Evolutionary conservation across 2,329 filamentous ascomycete species (phyloP), one percentile per base, ranked within the genome.

Genomic region (Canariomyces notabilis): DNA sequence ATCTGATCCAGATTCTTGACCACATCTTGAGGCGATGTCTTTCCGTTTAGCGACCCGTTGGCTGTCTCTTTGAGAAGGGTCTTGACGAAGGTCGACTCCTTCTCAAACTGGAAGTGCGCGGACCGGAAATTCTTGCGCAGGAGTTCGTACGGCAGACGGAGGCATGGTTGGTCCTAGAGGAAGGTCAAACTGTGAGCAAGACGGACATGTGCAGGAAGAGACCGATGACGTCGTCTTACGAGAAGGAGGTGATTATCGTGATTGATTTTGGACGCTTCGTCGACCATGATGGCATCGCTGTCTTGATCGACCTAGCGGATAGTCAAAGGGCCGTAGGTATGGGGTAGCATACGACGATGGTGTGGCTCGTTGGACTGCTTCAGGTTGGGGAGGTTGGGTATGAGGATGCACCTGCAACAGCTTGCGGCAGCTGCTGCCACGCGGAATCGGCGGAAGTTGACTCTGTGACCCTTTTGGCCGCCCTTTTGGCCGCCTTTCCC

Each of bases 111-210:
- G 61, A 85, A 82, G 64, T 89, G 87, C 35, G 86, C 86, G 3
- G 84, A 82, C 60, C 95, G 93, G 70, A 97, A 94, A 70, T 95
- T 97, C 65, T 93, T 91, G 46, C 89, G 85, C 18, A 94, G 83
- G 47, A 96, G 85, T 64, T 97, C 93, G 67, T 91, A 85, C 15
- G 93, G 93, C 18, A 97, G 81, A 26, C 90, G 89, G 56, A 98
- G 82, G 55, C 97, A 85, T 4, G 91, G 86, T 77, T 97, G 91
- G 63, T 98, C 93, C 89, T 91, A 21, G 40, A 49, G 23, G 41
- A 29, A 45, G 21, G 42, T 42, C 22, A 21, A 19, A 19, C 14
- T 12, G 19, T 32, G 32, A 37, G 36, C 18, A 21, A 20, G 18
- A 9, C 4, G 22, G 9, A 20, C 15, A 19, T 9, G 15, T 12